Base-by-base conservation (phyloP, 371 early-diverging fungal species). In the Rhizopus arrhizus region DNA sequence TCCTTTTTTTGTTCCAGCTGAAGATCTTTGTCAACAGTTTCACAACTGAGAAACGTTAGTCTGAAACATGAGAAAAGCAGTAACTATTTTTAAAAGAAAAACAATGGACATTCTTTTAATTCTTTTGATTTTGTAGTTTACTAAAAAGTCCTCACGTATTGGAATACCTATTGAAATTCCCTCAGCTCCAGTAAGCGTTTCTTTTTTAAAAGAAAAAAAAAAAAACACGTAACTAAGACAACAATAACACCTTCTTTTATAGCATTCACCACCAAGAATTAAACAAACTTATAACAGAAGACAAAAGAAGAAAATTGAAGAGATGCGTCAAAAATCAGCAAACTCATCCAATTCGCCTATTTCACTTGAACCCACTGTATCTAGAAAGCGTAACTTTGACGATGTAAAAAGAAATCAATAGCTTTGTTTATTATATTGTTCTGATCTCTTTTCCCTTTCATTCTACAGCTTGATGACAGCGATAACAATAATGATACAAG, bases 131-230 rank as follows among this genome's bases (percentile, higher is more conserved):
- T 5, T 48, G 8, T 48, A 48, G 48, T 16, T 16, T 48, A 12
- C 16, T 15, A 48, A 48, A 48, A 48, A 48, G 29, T 48, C 48
- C 8, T 29, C 48, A 10, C 48, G 48, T 15, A 48, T 48, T 48
- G 48, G 48, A 8, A 12, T 48, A 28, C 48, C 48, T 9, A 48
- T 48, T 29, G 48, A 48, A 48, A 48, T 48, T 28, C 48, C 48
- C 7, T 22, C 31, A 29, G 29, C 29, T 48, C 22, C 22, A 22
- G 48, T 48, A 48, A 48, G 48, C 15, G 8, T 48, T 3, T 48
- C 3, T 3, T 10, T 7, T 28, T 8, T 48, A 43, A 43, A 6
- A 42, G 13, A 42, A n/a, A 42, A n/a, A 43, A 1, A 43, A 36
- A 36, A 36, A 36, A 36, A 36, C 6, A 36, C 36, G n/a, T 43